Percentiles rank a stretch among this genome's conserved stretches.
Evolutionary conservation across 495 filamentous ascomycete genomes (phyloP).

Genomic region (Aspergillus avenaceus): DNA sequence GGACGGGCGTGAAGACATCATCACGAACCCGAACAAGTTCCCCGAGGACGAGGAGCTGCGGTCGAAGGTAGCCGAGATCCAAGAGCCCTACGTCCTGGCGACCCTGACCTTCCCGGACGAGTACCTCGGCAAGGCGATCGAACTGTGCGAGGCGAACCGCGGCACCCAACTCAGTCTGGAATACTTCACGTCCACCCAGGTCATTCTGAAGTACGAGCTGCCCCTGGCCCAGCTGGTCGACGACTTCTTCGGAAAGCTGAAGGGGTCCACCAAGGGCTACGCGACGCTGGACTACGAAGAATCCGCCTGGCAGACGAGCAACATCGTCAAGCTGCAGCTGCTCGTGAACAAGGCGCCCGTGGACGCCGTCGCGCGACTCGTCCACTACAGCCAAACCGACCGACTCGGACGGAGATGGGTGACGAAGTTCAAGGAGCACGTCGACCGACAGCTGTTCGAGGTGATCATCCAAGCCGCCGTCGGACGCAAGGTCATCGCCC

Average conservation of each 20-base stretch:
- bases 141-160: conserved; percentile 87
- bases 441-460: conserved; percentile 94
- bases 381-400: conserved; percentile 75
- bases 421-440: conserved; percentile 93
- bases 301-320: conserved; percentile 74
- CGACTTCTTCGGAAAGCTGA: conserved; percentile 96
- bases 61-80: conserved; percentile 57
- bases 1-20: conserved; percentile 66
- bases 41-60: conserved; percentile 66
- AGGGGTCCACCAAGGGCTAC: conserved; percentile 78
- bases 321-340: conserved; percentile 85
- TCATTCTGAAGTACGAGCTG: conserved; percentile 89
- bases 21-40: conserved; percentile 82
- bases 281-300: conserved; percentile 95
- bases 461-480: conserved; percentile 90
- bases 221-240: conserved; percentile 87
- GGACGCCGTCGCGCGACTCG: conserved; percentile 86
- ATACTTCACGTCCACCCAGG: conserved; percentile 92
- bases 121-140: conserved; percentile 89
- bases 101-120: conserved; percentile 93
- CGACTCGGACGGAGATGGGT: conserved; percentile 83
- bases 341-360: conserved; percentile 91
- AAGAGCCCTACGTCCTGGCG: conserved; percentile 80
- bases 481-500: conserved; percentile 77
- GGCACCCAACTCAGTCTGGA: conserved; percentile 80